Base-by-base conservation (phyloP, 495 filamentous ascomycete genomes). In the Penicillium lagena region DNA sequence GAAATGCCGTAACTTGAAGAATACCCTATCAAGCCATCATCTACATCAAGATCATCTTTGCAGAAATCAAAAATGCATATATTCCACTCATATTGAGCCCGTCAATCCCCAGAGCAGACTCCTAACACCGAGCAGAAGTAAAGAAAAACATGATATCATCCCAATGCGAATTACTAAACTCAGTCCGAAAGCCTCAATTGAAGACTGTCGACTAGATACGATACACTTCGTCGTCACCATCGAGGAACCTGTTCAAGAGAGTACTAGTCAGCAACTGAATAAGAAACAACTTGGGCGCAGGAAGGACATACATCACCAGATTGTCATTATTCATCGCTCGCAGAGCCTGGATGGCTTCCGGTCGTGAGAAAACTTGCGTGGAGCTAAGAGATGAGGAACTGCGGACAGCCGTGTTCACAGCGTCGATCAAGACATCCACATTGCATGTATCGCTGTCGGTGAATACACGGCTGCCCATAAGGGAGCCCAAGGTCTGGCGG, bases 291-390 rank as follows among this genome's bases (percentile, higher is more conserved):
- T 17, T 28, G n/a, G 30, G 37, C 9, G 12, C 27, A 40, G 12
- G 36, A 28, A 32, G 17, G 17, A 84, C 87, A 81, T 67, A 95
- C 94, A 97, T 97, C 64, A 98, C 82, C 69, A 87, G 79, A 58
- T 96, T 96, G 62, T 73, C 70, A 36, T 84, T 81, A 46, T 86
- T 83, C 87, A 98, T 85, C 56, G 68, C 78, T 62, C 76, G 74
- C 54, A 98, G 62, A 40, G 88, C 91, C 62, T 78, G 70, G 41
- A 86, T 65, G 3, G 87, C 90, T 68, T 98, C 94, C 1, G 68
- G 64, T 27, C 74, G 72, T 31, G 68, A 75, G 70, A 96, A 97
- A 33, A 68, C 60, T 12, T 66, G 67, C 55, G 43, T 60, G 49
- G 63, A 70, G 29, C 65, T 74, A n/a, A 58, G 55, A 28, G 46